phyloP scores from a whole-genome alignment of 371 early-diverging fungal genomes.

The Fennellomyces sp. region DNA sequence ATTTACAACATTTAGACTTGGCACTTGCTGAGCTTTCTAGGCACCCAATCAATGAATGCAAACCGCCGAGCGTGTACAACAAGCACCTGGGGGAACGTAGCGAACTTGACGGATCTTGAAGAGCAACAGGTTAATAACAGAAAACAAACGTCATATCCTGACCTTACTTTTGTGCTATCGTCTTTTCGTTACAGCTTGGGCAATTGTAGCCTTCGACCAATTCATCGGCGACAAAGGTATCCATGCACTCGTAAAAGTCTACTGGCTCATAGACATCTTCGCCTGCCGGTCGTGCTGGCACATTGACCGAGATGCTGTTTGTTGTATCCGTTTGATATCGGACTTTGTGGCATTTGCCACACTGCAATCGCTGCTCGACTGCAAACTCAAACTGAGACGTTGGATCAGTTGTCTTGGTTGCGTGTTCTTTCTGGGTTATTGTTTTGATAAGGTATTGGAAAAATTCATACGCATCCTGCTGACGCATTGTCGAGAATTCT shows the following conservation, averaged over 20 bases:
- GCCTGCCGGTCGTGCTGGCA: slow-evolving; percentile 64
- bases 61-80: slow-evolving; percentile 85
- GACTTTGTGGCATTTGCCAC: slow-evolving; percentile 79
- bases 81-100: slow-evolving; percentile 85
- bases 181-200: slow-evolving; percentile 74
- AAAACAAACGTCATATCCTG: neutral
- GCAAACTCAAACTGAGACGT: slow-evolving; percentile 77
- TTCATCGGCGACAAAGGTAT: slow-evolving; percentile 58
- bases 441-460: slow-evolving; percentile 77
- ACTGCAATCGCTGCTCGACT: slow-evolving; percentile 85
- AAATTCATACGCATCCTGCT: slow-evolving; percentile 98
- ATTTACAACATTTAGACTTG: neutral
- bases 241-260: slow-evolving; percentile 77
- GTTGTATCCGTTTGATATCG: slow-evolving; percentile 70
- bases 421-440: slow-evolving; percentile 77
- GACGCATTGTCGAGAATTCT: slow-evolving; percentile 95
- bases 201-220: slow-evolving; percentile 79
- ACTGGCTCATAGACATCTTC: slow-evolving; percentile 61
- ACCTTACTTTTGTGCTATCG: slow-evolving; percentile 68
- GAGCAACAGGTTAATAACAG: neutral
- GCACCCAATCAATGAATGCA: slow-evolving; percentile 89
- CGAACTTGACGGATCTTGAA: slow-evolving; percentile 78
- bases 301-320: slow-evolving; percentile 71
- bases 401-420: slow-evolving; percentile 60
- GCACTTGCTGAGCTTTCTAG: slow-evolving; percentile 72